phyloP scores from a whole-genome alignment of 306 rosid species.

The Lathyrus sativus region DNA sequence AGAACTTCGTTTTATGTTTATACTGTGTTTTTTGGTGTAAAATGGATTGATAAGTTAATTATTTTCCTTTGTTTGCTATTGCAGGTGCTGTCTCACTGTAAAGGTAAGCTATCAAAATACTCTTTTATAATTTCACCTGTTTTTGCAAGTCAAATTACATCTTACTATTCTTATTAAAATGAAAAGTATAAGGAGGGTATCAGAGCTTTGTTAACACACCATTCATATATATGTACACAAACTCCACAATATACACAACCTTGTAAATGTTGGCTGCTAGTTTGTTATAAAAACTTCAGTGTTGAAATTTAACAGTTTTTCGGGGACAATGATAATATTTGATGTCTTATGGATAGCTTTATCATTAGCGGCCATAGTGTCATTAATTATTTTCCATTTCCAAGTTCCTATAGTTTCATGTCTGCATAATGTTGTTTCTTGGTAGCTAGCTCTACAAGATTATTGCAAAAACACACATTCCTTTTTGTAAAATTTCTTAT shows the following conservation, averaged over 20 bases:
- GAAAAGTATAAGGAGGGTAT: background rate
- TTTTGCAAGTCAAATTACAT: constrained; percentile 16
- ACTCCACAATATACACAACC: background rate
- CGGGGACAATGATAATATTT: background rate
- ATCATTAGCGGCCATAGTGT: constrained; percentile 4
- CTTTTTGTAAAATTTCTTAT: background rate
- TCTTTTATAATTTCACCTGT: constrained; percentile 30
- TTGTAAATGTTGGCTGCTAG: constrained; percentile 20
- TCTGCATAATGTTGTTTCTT: constrained; percentile 10
- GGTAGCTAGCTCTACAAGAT: background rate
- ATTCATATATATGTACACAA: background rate
- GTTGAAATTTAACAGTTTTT: background rate
- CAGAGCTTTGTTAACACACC: background rate
- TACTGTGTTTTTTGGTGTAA: background rate
- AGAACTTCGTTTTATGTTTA: constrained; percentile 20
- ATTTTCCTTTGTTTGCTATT: constrained; percentile 38
- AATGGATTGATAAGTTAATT: constrained; percentile 35
- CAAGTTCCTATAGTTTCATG: background rate
- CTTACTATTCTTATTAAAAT: constrained; percentile 12
- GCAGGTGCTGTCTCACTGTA: constrained; percentile 97
- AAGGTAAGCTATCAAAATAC: constrained; percentile 60
- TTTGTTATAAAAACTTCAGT: background rate
- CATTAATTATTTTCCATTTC: constrained; percentile 5
- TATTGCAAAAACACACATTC: background rate
- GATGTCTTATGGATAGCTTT: background rate